Evolutionary conservation across 2,329 filamentous ascomycete genomes (phyloP).

Genomic region (Claviceps sp.): DNA sequence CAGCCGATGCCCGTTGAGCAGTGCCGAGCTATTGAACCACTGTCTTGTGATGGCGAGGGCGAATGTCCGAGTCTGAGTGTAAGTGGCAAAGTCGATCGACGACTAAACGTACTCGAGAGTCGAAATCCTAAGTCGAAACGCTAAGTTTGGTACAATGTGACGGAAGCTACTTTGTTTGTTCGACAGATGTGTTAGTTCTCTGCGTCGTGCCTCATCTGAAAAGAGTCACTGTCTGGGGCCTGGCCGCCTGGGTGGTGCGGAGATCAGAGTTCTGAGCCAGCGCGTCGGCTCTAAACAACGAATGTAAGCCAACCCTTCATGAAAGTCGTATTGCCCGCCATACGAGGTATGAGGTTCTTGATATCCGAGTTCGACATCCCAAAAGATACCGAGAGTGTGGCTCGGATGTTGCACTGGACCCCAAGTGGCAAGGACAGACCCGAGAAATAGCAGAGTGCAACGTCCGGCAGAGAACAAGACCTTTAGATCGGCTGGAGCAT

Average conservation of each 20-base stretch:
- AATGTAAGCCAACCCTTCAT: neutral
- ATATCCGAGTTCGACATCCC: conserved; percentile 1
- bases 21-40: neutral
- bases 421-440: conserved; percentile 2
- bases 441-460: neutral
- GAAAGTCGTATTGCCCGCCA: conserved; percentile 1
- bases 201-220: neutral
- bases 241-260: neutral
- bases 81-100: neutral
- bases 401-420: conserved; percentile 2
- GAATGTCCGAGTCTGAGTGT: neutral
- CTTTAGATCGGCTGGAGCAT: neutral
- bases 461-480: neutral
- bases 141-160: conserved; percentile 3
- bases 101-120: conserved; percentile 1
- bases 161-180: neutral
- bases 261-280: neutral
- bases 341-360: neutral
- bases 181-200: too few relatives aligned
- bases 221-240: neutral
- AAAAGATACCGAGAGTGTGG: conserved; percentile 2
- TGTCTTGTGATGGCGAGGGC: neutral
- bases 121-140: conserved; percentile 1
- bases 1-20: conserved; percentile 3
- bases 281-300: neutral